Conservation (phyloP, 306 rosid genomes). For the Sindora glabra region DNA sequence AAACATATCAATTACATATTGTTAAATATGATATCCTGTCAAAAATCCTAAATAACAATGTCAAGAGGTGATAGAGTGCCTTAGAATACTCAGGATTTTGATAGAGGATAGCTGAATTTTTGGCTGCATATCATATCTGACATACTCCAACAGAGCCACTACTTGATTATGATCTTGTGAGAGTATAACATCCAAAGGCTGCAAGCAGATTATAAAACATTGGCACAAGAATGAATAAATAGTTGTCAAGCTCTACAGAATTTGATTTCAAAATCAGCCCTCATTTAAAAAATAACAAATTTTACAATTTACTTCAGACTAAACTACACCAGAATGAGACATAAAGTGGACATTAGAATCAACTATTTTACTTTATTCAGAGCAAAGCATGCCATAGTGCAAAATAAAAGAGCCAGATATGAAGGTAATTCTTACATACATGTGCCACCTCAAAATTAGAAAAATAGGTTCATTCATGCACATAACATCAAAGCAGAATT, state of each 20-base stretch:
- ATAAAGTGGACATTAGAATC: neutral
- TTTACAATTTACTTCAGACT: neutral
- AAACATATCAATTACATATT: slow-evolving; percentile 10
- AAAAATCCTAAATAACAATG: slow-evolving; percentile 5
- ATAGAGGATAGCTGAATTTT: slow-evolving; percentile 82
- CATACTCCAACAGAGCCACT: slow-evolving; percentile 84
- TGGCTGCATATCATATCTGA: slow-evolving; percentile 88
- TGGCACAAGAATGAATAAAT: neutral
- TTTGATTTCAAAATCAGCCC: neutral
- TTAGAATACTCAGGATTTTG: slow-evolving; percentile 90
- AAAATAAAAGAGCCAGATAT: neutral
- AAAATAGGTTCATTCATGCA: neutral
- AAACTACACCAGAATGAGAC: neutral
- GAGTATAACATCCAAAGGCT: slow-evolving; percentile 94
- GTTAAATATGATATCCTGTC: neutral
- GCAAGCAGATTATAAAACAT: slow-evolving; percentile 25
- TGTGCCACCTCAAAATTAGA: neutral
- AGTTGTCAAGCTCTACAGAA: neutral
- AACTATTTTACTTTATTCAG: neutral
- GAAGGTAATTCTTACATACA: neutral
- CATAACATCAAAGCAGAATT: neutral
- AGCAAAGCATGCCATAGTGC: neutral
- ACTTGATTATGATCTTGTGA: slow-evolving; percentile 93
- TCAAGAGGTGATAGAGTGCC: slow-evolving; percentile 40
- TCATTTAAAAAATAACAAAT: neutral